These are phyloP conservation scores for Panicum miliaceum DNA, from an alignment of 176 grass and related monocot species.

Conservation along the genomic window DNA sequence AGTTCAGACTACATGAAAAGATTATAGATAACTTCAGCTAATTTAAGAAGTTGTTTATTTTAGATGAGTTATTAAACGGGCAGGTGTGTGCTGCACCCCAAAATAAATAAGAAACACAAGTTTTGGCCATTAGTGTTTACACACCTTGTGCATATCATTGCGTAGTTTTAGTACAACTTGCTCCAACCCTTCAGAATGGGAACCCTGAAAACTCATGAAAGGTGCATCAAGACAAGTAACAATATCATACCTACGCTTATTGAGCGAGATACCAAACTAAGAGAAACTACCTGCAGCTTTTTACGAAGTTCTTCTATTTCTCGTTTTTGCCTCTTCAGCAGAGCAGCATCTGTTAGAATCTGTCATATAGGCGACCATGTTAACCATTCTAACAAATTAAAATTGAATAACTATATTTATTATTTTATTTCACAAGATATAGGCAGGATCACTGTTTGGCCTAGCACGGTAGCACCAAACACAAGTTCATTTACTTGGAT, in stretches of 20 bases:
- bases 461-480: background rate
- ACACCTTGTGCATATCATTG: constrained; percentile 97
- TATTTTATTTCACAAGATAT: background rate
- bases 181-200: constrained; percentile 92
- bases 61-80: background rate
- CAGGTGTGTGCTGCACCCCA: background rate
- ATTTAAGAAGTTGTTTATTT: too few species aligned
- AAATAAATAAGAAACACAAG: background rate
- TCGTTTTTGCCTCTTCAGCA: constrained; percentile 89
- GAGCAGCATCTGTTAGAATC: constrained; percentile 94
- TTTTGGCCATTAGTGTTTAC: constrained; percentile 2
- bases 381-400: constrained; percentile 29
- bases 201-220: constrained; percentile 74
- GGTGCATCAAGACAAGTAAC: constrained; percentile 33
- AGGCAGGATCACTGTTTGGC: background rate
- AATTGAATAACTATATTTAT: constrained; percentile 6
- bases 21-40: background rate
- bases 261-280: constrained; percentile 29
- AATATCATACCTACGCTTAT: constrained; percentile 14
- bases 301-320: constrained; percentile 90
- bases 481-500: background rate
- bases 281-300: constrained; percentile 75
- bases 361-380: constrained; percentile 34
- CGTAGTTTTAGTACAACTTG: constrained; percentile 88
- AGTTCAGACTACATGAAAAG: constrained; percentile 77